A percentile compares a stretch with the other conserved stretches of the same genome.
Conservation (phyloP, 1,284 basidiomycete genomes). For the Cutaneotrichosporon cavernicola region DNA sequence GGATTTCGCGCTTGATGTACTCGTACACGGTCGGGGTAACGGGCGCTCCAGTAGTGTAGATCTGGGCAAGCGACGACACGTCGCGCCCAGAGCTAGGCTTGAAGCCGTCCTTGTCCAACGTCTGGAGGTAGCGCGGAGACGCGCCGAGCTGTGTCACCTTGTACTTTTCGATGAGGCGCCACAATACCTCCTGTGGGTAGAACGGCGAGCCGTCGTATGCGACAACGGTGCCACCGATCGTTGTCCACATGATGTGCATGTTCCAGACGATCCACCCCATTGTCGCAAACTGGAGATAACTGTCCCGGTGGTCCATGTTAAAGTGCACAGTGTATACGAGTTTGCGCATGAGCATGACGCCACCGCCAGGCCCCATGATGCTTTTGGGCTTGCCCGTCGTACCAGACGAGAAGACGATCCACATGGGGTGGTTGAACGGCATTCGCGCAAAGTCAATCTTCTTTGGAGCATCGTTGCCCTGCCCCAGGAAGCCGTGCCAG, state of each 20-base stretch:
- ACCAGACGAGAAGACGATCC: constrained; percentile 47
- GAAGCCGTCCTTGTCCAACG: constrained; percentile 23
- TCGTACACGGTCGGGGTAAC: constrained; percentile 37
- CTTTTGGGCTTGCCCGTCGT: constrained; percentile 53
- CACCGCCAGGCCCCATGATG: constrained; percentile 42
- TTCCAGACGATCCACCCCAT: constrained; percentile 49
- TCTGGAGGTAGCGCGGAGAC: constrained; percentile 39
- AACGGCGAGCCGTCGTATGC: constrained; percentile 47
- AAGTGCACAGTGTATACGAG: constrained; percentile 21
- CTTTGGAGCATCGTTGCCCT: constrained; percentile 21
- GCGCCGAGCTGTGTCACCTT: constrained; percentile 40
- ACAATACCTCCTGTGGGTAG: constrained; percentile 38
- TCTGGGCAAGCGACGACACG: constrained; percentile 33
- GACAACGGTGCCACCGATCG: constrained; percentile 36
- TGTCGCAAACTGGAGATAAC: constrained; percentile 41
- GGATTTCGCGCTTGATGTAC: constrained; percentile 24
- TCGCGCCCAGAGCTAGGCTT: constrained; percentile 25
- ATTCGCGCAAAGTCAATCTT: constrained; percentile 35
- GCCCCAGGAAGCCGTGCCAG: constrained; percentile 23
- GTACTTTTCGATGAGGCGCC: constrained; percentile 36
- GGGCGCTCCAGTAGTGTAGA: constrained; percentile 44
- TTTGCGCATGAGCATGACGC: constrained; percentile 32
- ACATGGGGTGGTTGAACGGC: constrained; percentile 37
- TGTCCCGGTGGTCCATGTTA: constrained; percentile 33
- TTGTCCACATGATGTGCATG: constrained; percentile 34